Evolutionary conservation across 768 basidiomycete genomes (phyloP).

Genomic region (Leccinum ochraceum): DNA sequence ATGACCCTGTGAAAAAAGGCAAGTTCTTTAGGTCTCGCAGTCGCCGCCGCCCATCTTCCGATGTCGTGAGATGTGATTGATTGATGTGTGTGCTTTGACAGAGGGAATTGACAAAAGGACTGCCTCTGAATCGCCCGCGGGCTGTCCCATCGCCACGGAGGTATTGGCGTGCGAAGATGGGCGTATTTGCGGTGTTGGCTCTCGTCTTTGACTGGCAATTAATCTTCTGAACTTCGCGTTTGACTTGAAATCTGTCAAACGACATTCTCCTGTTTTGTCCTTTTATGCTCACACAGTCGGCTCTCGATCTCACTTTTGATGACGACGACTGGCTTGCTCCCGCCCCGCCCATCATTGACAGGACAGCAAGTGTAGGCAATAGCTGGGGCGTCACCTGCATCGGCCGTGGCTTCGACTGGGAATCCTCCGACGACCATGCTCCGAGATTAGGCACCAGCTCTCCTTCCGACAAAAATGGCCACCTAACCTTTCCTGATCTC

Average conservation of each 20-base stretch:
- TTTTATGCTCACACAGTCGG: conserved; percentile 58
- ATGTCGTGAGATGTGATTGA: not conserved
- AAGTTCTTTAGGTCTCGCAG: not conserved
- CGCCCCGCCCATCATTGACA: conserved; percentile 52
- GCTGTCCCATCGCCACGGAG: not conserved
- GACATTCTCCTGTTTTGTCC: not conserved
- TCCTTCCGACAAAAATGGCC: conserved; percentile 12
- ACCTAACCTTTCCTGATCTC: conserved; percentile 17
- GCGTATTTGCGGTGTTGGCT: conserved; percentile 4
- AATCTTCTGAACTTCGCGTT: conserved; percentile 2
- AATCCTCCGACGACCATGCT: conserved; percentile 40
- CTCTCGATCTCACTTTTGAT: conserved; percentile 65
- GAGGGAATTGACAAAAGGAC: not conserved
- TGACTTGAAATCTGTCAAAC: conserved; percentile 1
- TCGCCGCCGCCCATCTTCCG: not conserved
- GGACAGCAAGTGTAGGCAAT: conserved; percentile 65
- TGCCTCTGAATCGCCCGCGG: not conserved
- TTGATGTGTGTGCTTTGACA: not conserved
- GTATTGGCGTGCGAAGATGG: conserved; percentile 16
- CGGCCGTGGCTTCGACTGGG: conserved; percentile 82
- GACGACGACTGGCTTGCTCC: conserved; percentile 69
- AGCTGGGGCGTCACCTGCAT: conserved; percentile 88
- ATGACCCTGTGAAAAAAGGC: not conserved
- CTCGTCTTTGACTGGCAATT: not conserved
- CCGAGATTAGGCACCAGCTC: conserved; percentile 4